Percentiles rank a stretch among this genome's conserved stretches.
Conservation (phyloP, 805 yeast genomes). For the Ogataea corticis region DNA sequence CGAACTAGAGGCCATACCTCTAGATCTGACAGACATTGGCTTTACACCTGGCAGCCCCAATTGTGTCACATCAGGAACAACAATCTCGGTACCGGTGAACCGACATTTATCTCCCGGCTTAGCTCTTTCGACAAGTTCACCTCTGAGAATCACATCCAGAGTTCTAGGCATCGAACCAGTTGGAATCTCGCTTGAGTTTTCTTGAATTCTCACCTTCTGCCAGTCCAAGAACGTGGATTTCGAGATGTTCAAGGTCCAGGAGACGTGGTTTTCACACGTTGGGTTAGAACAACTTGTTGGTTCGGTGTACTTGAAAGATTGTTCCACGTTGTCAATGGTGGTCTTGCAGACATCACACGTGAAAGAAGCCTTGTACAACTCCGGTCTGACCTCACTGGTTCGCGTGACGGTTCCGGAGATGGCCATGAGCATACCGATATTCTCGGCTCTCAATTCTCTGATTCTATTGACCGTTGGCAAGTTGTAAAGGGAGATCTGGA, state of each 20-base stretch:
- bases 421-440: conserved; percentile 79
- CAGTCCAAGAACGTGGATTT: conserved; percentile 91
- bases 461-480: conserved; percentile 80
- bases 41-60: conserved; percentile 93
- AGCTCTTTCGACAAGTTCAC: conserved; percentile 92
- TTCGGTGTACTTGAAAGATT: conserved; percentile 88
- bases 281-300: conserved; percentile 91
- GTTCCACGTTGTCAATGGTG: conserved; percentile 85
- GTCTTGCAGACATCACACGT: conserved; percentile 89
- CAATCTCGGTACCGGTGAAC: conserved; percentile 93
- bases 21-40: conserved; percentile 68
- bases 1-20: conserved; percentile 50
- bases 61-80: conserved; percentile 91
- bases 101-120: conserved; percentile 96
- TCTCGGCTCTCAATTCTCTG: conserved; percentile 87
- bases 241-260: conserved; percentile 80
- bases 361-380: conserved; percentile 81
- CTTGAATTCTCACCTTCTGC: conserved; percentile 95
- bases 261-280: conserved; percentile 79
- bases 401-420: conserved; percentile 95
- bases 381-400: conserved; percentile 96
- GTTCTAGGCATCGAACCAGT: conserved; percentile 99
- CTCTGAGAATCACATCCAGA: conserved; percentile 85
- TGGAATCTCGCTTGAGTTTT: conserved; percentile 94
- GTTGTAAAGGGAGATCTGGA: conserved; percentile 87